Percentiles rank a stretch among this genome's conserved stretches.
Conservation (phyloP, 345 rosid species). For the Eucalyptus tenuipes region DNA sequence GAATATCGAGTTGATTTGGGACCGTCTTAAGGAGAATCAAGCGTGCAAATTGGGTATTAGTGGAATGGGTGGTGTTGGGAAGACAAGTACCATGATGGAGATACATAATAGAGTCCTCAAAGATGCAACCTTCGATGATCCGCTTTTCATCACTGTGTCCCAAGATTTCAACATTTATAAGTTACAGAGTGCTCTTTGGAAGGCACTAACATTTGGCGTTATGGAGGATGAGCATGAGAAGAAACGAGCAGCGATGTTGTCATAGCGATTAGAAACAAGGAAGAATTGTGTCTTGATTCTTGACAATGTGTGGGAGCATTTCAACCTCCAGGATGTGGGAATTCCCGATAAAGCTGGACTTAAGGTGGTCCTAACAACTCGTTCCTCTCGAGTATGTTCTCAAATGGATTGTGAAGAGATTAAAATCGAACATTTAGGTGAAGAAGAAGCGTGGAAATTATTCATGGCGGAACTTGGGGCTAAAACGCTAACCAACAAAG, state of each 20-base stretch:
- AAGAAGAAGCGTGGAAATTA: not conserved
- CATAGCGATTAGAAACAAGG: no score
- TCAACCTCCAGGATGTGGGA: not conserved
- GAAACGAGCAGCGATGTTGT: not conserved
- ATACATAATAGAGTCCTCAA: not conserved
- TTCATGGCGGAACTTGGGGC: not conserved
- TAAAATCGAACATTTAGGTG: not conserved
- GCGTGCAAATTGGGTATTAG: not conserved
- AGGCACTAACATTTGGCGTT: not conserved
- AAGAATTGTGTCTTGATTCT: not conserved
- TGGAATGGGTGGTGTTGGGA: not conserved
- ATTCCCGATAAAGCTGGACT: not conserved
- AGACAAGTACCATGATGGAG: not conserved
- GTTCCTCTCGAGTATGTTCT: not conserved
- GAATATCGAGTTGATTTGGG: not conserved
- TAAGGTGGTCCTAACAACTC: not conserved
- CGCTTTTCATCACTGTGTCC: not conserved
- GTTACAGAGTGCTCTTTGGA: not conserved
- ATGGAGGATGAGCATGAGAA: not conserved
- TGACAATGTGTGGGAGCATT: not conserved
- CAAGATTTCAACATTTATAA: not conserved
- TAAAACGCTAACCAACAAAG: not conserved
- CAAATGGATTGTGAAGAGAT: not conserved
- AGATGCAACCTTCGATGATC: not conserved
- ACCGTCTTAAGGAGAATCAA: not conserved